Conservation (phyloP, 805 yeast genomes). For the Wickerhamomyces silvicola region DNA sequence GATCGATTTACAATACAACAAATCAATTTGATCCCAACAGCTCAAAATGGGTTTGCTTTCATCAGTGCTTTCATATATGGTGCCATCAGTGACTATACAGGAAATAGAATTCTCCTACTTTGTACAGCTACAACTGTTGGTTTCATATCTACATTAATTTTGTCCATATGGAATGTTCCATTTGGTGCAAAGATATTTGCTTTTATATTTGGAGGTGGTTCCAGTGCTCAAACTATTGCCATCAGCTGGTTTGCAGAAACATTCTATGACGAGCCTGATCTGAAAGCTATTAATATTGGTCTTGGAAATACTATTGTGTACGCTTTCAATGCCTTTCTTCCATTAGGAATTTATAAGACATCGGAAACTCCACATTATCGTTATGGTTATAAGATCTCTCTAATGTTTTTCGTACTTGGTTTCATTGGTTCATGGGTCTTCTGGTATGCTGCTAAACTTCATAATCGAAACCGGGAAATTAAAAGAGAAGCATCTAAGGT, state of each 20-base stretch:
- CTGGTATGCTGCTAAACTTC: slow-evolving; percentile 2
- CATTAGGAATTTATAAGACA: slow-evolving; percentile 4
- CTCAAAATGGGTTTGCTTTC: slow-evolving; percentile 3
- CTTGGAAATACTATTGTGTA: slow-evolving; percentile 4
- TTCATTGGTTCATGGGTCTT: slow-evolving; percentile 2
- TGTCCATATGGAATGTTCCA: slow-evolving; percentile 4
- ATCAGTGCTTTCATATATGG: slow-evolving; percentile 1
- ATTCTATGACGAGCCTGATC: slow-evolving; percentile 3
- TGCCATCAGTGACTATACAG: slow-evolving; percentile 3
- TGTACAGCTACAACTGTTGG: background rate
- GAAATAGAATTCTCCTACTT: slow-evolving; percentile 2
- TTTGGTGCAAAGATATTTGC: slow-evolving; percentile 3
- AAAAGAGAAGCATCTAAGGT: no score
- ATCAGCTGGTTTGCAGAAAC: slow-evolving; percentile 6
- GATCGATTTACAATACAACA: slow-evolving; percentile 1
- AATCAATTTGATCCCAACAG: slow-evolving; percentile 5
- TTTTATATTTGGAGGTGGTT: slow-evolving; percentile 2
- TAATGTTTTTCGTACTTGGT: slow-evolving; percentile 2
- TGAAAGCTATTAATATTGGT: slow-evolving; percentile 4
- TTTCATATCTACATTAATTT: background rate
- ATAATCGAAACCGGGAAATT: slow-evolving; percentile 1
- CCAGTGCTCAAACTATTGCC: slow-evolving; percentile 2
- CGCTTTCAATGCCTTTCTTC: slow-evolving; percentile 5
- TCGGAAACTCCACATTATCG: slow-evolving; percentile 2
- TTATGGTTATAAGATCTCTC: slow-evolving; percentile 3